Percentiles rank a stretch among this genome's conserved stretches.
Conservation (phyloP, 2,329 filamentous ascomycete species). For the Alternaria gansuensis region DNA sequence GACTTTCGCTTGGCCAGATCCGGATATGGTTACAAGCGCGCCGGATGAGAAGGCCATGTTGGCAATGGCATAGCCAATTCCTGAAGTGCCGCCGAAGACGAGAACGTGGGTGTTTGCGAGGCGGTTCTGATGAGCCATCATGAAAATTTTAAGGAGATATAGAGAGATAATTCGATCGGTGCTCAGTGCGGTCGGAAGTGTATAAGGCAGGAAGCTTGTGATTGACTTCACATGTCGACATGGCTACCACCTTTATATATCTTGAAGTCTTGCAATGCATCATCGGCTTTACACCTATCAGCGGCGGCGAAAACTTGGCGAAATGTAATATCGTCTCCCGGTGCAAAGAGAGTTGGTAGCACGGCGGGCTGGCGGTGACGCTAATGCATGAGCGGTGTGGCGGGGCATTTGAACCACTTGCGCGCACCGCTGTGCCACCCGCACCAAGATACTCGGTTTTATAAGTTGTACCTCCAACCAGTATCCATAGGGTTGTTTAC, state of each 20-base stretch:
- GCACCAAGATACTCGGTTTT: too few species aligned
- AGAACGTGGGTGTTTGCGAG: slow-evolving; percentile 62
- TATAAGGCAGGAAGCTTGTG: neutral
- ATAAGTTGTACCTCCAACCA: too few species aligned
- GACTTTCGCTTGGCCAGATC: slow-evolving; percentile 64
- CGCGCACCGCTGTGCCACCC: slow-evolving; percentile 10
- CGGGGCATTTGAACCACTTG: slow-evolving; percentile 19
- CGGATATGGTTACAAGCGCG: slow-evolving; percentile 66
- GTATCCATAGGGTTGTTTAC: too few species aligned
- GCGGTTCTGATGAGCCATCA: slow-evolving; percentile 56
- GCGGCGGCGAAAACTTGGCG: neutral
- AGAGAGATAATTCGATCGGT: neutral
- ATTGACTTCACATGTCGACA: neutral
- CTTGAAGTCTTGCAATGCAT: neutral
- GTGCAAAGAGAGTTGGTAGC: neutral
- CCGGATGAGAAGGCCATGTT: slow-evolving; percentile 65
- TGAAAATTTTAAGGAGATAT: neutral
- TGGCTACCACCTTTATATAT: slow-evolving; percentile 1
- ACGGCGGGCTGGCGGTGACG: slow-evolving; percentile 24
- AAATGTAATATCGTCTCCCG: neutral
- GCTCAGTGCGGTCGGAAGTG: neutral
- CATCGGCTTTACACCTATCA: neutral
- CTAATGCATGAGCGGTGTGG: slow-evolving; percentile 35
- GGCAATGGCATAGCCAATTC: slow-evolving; percentile 70
- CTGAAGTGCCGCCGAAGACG: slow-evolving; percentile 70